Conservation (phyloP, 306 rosid species). For the Hippophae tibetana region DNA sequence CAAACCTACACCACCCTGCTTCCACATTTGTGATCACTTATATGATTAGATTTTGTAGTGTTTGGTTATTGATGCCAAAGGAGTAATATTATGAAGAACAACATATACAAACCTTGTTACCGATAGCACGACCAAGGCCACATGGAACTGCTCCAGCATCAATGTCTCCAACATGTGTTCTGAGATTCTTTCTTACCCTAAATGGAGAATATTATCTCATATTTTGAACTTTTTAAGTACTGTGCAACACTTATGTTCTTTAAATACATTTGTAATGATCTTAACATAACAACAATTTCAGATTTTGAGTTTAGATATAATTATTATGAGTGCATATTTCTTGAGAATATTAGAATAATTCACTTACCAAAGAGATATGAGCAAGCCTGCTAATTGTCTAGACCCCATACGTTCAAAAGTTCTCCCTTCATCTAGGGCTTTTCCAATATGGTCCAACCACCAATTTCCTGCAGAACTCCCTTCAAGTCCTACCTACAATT, state of each 20-base stretch:
- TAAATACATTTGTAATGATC: too few species aligned
- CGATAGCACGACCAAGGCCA: constrained; percentile 97
- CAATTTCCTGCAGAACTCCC: constrained; percentile 96
- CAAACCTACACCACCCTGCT: constrained; percentile 98
- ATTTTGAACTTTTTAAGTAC: too few species aligned
- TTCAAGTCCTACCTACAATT: constrained; percentile 96
- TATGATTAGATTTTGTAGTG: too few species aligned
- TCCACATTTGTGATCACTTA: neutral
- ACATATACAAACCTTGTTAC: constrained; percentile 74
- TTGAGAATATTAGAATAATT: constrained; percentile 1
- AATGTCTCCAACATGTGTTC: constrained; percentile 88
- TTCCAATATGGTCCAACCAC: constrained; percentile 97
- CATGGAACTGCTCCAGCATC: constrained; percentile 97
- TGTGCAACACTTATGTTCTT: too few species aligned
- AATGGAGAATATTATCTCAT: constrained; percentile 5
- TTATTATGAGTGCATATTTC: too few species aligned
- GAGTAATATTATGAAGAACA: constrained; percentile 1
- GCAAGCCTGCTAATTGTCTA: constrained; percentile 98
- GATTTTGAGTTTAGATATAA: too few species aligned
- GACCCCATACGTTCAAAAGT: constrained; percentile 97
- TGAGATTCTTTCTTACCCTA: constrained; percentile 91
- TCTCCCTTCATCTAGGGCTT: constrained; percentile 81
- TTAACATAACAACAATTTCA: too few species aligned
- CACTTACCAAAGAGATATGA: constrained; percentile 90
- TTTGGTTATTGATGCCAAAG: neutral